These are phyloP conservation scores for Debaryomyces maramus DNA, from an alignment of 805 yeast species.

Conservation along the genomic window DNA sequence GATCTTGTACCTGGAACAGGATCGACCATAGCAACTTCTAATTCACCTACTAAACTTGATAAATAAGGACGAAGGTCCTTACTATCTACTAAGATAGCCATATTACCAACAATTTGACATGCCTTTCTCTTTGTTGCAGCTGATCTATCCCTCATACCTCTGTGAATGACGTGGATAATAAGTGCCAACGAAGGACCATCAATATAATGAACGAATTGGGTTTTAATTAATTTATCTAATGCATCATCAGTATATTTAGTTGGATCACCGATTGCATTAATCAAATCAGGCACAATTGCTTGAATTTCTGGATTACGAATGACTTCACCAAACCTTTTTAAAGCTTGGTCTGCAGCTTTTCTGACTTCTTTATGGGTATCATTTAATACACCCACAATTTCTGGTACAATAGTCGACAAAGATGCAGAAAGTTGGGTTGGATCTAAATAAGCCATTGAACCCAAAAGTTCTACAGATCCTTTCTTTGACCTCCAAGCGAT, in stretches of 20 bases:
- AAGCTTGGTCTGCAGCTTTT: slow-evolving; percentile 86
- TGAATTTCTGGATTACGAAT: slow-evolving; percentile 97
- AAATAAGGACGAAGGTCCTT: slow-evolving; percentile 84
- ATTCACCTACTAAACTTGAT: slow-evolving; percentile 70
- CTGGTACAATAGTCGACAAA: slow-evolving; percentile 88
- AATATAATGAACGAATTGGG: slow-evolving; percentile 95
- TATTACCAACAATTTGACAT: slow-evolving; percentile 97
- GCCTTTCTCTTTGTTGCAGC: slow-evolving; percentile 90
- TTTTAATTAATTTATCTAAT: slow-evolving; percentile 77
- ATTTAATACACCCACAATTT: slow-evolving; percentile 89
- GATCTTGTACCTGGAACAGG: slow-evolving; percentile 98
- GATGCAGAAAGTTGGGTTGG: slow-evolving; percentile 92
- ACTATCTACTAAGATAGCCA: slow-evolving; percentile 93
- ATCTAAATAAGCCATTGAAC: slow-evolving; percentile 96
- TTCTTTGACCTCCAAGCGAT: slow-evolving; percentile 95
- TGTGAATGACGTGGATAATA: slow-evolving; percentile 88
- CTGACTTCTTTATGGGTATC: slow-evolving; percentile 97
- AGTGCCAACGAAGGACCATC: slow-evolving; percentile 97
- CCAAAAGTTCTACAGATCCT: slow-evolving; percentile 93
- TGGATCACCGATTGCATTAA: slow-evolving; percentile 95
- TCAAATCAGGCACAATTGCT: slow-evolving; percentile 78
- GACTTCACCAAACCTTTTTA: slow-evolving; percentile 93
- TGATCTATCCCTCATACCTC: slow-evolving; percentile 95
- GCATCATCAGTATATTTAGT: slow-evolving; percentile 87
- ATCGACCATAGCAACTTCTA: slow-evolving; percentile 95